These are phyloP conservation scores for Agroathelia rolfsii DNA, from an alignment of 1,284 basidiomycete genomes.

Conservation along the genomic window DNA sequence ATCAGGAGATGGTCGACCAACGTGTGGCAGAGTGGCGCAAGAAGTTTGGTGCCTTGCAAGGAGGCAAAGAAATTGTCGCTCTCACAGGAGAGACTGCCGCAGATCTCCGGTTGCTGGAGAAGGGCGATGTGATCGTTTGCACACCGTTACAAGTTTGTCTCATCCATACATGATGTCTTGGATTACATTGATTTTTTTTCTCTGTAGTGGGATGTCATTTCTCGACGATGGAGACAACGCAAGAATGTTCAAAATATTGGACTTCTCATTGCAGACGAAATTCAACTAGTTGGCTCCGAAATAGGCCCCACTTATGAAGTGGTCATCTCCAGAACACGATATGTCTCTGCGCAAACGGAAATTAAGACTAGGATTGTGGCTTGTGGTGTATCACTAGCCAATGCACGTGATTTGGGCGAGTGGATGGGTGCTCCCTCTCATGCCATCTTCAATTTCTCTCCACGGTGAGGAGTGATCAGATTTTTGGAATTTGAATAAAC, in stretches of 20 bases:
- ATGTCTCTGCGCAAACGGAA: conserved; percentile 92
- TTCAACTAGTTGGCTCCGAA: conserved; percentile 88
- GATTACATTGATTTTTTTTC: conserved; percentile 2
- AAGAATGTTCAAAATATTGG: conserved; percentile 95
- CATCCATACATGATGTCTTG: neutral
- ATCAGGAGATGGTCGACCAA: conserved; percentile 92
- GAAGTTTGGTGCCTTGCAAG: conserved; percentile 78
- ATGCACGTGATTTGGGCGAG: conserved; percentile 91
- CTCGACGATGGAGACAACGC: conserved; percentile 89
- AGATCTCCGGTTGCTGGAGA: conserved; percentile 85
- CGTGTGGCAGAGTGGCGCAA: conserved; percentile 82
- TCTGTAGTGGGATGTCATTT: conserved; percentile 90
- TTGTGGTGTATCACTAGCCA: conserved; percentile 91
- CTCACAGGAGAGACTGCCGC: conserved; percentile 93
- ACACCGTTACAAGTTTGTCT: conserved; percentile 71
- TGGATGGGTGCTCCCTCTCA: conserved; percentile 95
- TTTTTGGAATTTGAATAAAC: conserved; percentile 8
- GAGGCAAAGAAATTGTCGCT: conserved; percentile 87
- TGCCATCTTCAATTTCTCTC: conserved; percentile 96
- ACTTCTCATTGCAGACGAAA: conserved; percentile 89
- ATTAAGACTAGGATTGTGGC: conserved; percentile 89
- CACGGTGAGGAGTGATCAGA: conserved; percentile 41
- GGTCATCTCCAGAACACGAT: conserved; percentile 88
- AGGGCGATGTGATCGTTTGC: conserved; percentile 87
- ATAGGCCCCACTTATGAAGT: conserved; percentile 96